These are phyloP conservation scores for Thuidium tamariscinum DNA, from an alignment of 225 moss, liverwort and hornwort genomes.

Conservation along the genomic window DNA sequence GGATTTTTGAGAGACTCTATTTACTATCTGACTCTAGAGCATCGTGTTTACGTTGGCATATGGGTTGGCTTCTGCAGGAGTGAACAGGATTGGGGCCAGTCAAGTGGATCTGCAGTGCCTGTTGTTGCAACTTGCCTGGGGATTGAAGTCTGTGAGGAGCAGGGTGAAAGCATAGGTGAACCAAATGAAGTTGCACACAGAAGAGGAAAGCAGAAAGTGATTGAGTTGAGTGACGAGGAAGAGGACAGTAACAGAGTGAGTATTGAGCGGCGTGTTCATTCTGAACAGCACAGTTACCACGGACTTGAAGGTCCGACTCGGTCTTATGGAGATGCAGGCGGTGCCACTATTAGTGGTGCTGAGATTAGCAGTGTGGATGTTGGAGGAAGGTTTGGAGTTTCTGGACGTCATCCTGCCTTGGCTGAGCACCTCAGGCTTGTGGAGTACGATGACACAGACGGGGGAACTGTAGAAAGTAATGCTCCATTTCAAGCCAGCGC, in stretches of 20 bases:
- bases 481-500: slow-evolving; percentile 30
- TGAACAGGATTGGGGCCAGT: slow-evolving; percentile 47
- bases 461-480: slow-evolving; percentile 40
- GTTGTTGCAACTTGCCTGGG: slow-evolving; percentile 11
- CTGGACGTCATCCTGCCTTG: slow-evolving; percentile 8
- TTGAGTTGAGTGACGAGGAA: slow-evolving; percentile 51
- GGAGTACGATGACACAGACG: slow-evolving; percentile 32
- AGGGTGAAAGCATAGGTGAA: slow-evolving; percentile 50
- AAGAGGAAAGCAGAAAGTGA: slow-evolving; percentile 49
- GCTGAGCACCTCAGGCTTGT: slow-evolving; percentile 21
- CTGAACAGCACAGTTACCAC: slow-evolving; percentile 41
- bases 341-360: slow-evolving; percentile 37
- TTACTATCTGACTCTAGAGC: not conserved
- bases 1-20: not conserved
- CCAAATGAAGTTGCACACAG: slow-evolving; percentile 25
- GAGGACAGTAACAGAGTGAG: slow-evolving; percentile 52
- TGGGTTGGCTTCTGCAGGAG: slow-evolving; percentile 13
- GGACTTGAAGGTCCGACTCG: slow-evolving; percentile 31
- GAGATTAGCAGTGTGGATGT: slow-evolving; percentile 49
- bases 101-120: slow-evolving; percentile 34
- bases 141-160: slow-evolving; percentile 39
- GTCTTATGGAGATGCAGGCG: slow-evolving; percentile 38
- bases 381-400: slow-evolving; percentile 27
- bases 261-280: slow-evolving; percentile 41
- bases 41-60: not conserved